Percentiles rank a stretch among this genome's conserved stretches.
Evolutionary conservation across 176 grass and related monocot genomes (phyloP).

Genomic region (Avena atlantica): DNA sequence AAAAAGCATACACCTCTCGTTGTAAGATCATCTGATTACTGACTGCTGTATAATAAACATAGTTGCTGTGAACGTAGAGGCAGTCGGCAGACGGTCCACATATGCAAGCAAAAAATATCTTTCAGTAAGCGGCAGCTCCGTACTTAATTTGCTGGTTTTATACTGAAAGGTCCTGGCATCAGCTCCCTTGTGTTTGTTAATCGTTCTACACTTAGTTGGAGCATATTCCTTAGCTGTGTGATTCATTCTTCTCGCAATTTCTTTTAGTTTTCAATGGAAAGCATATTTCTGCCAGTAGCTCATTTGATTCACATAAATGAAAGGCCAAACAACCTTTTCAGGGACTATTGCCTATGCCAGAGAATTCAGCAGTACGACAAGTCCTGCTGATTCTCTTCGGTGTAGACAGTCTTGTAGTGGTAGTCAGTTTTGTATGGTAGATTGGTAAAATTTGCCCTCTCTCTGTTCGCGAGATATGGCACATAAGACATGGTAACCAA

Average conservation of each 20-base stretch:
- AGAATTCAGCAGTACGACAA: slow-evolving; percentile 35
- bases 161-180: slow-evolving; percentile 54
- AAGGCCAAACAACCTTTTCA: slow-evolving; percentile 31
- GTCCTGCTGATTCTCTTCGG: slow-evolving; percentile 25
- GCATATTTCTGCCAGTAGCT: slow-evolving; percentile 37
- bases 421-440: not conserved
- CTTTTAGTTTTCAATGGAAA: slow-evolving; percentile 45
- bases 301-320: slow-evolving; percentile 40
- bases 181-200: slow-evolving; percentile 52
- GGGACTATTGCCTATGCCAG: slow-evolving; percentile 42
- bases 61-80: not conserved
- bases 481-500: not conserved
- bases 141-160: slow-evolving; percentile 47
- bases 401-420: slow-evolving; percentile 35
- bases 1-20: not conserved
- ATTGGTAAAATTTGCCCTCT: not conserved
- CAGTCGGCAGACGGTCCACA: not conserved
- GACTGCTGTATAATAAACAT: not conserved
- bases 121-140: slow-evolving; percentile 17
- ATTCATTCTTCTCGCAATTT: slow-evolving; percentile 47
- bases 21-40: slow-evolving; percentile 7
- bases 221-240: slow-evolving; percentile 61
- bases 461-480: not conserved
- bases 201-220: slow-evolving; percentile 47
- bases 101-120: slow-evolving; percentile 34